phyloP scores from a whole-genome alignment of 208 protist species.

The Blastocrithidia nonstop region DNA sequence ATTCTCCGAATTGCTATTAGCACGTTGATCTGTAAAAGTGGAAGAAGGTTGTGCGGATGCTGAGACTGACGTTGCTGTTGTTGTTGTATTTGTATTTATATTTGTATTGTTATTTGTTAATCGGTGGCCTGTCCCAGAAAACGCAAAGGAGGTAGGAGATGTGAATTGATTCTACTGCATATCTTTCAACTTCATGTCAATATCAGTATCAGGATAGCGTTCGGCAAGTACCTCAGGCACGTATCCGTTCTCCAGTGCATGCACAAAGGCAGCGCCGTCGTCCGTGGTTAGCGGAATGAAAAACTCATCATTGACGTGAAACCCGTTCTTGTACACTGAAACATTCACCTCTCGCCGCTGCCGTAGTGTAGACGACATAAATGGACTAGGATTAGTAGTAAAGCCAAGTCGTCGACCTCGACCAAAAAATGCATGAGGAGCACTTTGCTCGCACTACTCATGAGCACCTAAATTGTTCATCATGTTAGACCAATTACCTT shows the following conservation, averaged over 20 bases:
- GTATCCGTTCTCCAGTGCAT: slow-evolving; percentile 30
- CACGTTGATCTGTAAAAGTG: neutral
- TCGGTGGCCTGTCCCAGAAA: slow-evolving; percentile 39
- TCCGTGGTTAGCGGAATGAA: slow-evolving; percentile 27
- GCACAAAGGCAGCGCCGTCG: slow-evolving; percentile 29
- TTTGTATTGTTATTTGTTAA: slow-evolving; percentile 9
- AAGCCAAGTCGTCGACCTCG: slow-evolving; percentile 56
- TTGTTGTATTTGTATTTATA: slow-evolving; percentile 2
- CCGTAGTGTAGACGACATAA: slow-evolving; percentile 30
- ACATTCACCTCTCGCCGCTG: slow-evolving; percentile 29
- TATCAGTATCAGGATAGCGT: slow-evolving; percentile 40
- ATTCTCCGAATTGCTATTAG: too few species aligned
- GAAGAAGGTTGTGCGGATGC: neutral
- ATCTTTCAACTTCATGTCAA: slow-evolving; percentile 44
- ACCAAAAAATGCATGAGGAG: slow-evolving; percentile 43
- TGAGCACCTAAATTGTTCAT: neutral
- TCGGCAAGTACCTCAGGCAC: slow-evolving; percentile 29
- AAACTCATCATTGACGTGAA: slow-evolving; percentile 25
- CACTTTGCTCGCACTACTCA: slow-evolving; percentile 2
- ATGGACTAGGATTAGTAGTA: slow-evolving; percentile 40
- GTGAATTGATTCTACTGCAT: slow-evolving; percentile 26
- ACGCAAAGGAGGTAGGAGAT: slow-evolving; percentile 24
- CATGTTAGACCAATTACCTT: neutral
- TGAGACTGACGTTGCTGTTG: neutral
- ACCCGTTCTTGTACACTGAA: slow-evolving; percentile 53